These are phyloP conservation scores for Fusarium scirpi DNA, from an alignment of 2,329 filamentous ascomycete genomes.

Conservation along the genomic window DNA sequence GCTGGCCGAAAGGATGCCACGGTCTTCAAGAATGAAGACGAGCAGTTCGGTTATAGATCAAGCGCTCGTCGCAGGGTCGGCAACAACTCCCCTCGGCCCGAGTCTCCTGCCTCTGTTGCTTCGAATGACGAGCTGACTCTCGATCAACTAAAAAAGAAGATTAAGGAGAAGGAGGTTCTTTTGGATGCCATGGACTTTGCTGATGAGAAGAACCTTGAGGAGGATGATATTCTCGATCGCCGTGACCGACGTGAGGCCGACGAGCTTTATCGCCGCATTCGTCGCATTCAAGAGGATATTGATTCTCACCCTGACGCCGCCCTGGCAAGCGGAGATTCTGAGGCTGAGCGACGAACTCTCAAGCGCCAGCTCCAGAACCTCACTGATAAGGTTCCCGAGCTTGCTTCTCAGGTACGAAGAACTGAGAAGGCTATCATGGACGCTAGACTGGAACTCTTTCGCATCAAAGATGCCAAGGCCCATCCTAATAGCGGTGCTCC, in stretches of 20 bases:
- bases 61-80: constrained; percentile 90
- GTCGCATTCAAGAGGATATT: constrained; percentile 93
- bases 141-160: constrained; percentile 91
- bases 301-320: constrained; percentile 86
- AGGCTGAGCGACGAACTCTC: constrained; percentile 86
- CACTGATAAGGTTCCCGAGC: constrained; percentile 89
- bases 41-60: constrained; percentile 91
- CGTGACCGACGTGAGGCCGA: constrained; percentile 93
- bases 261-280: constrained; percentile 91
- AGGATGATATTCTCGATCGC: constrained; percentile 91
- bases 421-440: constrained; percentile 95
- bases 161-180: constrained; percentile 92
- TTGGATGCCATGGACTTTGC: constrained; percentile 97
- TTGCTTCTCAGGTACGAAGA: constrained; percentile 91
- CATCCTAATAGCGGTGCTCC: constrained; percentile 83
- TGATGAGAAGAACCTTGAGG: constrained; percentile 88
- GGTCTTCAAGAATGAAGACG: constrained; percentile 96
- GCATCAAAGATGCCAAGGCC: constrained; percentile 91
- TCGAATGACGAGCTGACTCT: constrained; percentile 85
- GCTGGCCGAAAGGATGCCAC: constrained; percentile 89
- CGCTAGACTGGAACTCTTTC: constrained; percentile 90
- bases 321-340: constrained; percentile 79
- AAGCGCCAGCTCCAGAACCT: constrained; percentile 90
- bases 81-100: constrained; percentile 83
- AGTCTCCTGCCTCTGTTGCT: constrained; percentile 74